Base-by-base conservation (phyloP, 139 green algal species). In the Tetraselmis striata region DNA sequence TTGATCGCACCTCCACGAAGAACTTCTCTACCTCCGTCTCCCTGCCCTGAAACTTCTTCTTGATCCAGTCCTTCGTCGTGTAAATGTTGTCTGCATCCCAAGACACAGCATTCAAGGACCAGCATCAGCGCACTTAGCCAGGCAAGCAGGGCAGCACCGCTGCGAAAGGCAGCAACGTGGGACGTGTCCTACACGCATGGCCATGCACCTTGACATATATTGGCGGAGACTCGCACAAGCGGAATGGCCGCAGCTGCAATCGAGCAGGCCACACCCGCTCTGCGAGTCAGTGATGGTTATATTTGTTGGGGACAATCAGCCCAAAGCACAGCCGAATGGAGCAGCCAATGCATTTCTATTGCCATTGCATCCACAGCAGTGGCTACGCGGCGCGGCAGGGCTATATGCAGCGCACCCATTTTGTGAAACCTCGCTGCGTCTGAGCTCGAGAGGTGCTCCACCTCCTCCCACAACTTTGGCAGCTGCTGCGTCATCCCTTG, bases 1-100 rank as follows among this genome's bases (percentile, higher is more conserved):
- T 18, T 67, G 45, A 5, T 67, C 45, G 18, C 25, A 31, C 74
- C 74, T 28, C 74, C 23, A 28, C n/a, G 74, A 84, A 84, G 59
- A 80, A 79, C 23, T 30, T 26, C 25, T 79, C 75, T 5, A 84
- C 32, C 18, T 84, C 80, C 75, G 45, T 28, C 31, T 76, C 59
- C 30, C 75, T 30, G 23, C 80, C 80, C 80, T 76, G 18, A 45
- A 84, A 84, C 75, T 84, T 84, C 80, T 80, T 80, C 29, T 84
- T 84, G 11, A 59, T 80, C 80, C 80, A 84, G 80, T 74, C 75
- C 30, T 84, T 5, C 27, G 77, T 18, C 5, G 25, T 22, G 2
- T 67, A 2, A 18, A 81, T 32, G 77, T 81, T 81, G 77, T 81
- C 77, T 28, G 27, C 32, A 22, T 58, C 80, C 59, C 79, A 28